Base-by-base conservation (phyloP, 1,284 basidiomycete genomes). In the Tilletia walkeri region DNA sequence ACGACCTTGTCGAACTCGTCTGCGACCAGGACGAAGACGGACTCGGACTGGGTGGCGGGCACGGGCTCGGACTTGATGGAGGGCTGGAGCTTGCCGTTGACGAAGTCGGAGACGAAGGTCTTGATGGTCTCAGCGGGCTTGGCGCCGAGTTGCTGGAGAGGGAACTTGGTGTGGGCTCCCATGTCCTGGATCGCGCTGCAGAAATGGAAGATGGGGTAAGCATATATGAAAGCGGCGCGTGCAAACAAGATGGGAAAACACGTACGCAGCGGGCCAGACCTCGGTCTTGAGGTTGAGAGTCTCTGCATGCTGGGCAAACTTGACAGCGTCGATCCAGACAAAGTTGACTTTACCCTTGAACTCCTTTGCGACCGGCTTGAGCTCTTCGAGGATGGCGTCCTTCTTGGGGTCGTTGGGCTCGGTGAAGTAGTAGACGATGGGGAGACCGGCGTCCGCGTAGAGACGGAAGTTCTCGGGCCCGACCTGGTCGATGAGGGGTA, bases 321-420 rank as follows among this genome's bases (percentile, higher is more conserved):
- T 94, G 86, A 91, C 86, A 30, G 92, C 94, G 84, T 99, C 96
- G 80, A 99, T 99, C 91, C 91, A 96, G 76, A 99, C 95, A 85
- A 99, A 95, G 90, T 96, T 98, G 84, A 98, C 80, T 86, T 92
- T 91, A 81, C 90, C 89, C 85, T 92, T 94, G 88, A 89, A 88
- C 82, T 89, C 88, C 73, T 89, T 87, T 38, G 95, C 95, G 69
- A 95, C 84, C 1, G 92, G 89, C 79, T 87, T 89, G 78, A 98
- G 84, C 69, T 87, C 85, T 59, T 90, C 89, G 75, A 95, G 87
- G 70, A 91, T 85, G 61, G 86, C 86, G 34, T 91, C 88, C 79
- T 89, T 90, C 72, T 88, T 87, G 80, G 89, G 88, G 75, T 89
- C 87, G 66, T 88, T 86, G 59, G 94, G 91, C 85, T 97, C 93